Evolutionary conservation across 306 rosid species (phyloP).

Genomic region (Vigna reflexopilosa): DNA sequence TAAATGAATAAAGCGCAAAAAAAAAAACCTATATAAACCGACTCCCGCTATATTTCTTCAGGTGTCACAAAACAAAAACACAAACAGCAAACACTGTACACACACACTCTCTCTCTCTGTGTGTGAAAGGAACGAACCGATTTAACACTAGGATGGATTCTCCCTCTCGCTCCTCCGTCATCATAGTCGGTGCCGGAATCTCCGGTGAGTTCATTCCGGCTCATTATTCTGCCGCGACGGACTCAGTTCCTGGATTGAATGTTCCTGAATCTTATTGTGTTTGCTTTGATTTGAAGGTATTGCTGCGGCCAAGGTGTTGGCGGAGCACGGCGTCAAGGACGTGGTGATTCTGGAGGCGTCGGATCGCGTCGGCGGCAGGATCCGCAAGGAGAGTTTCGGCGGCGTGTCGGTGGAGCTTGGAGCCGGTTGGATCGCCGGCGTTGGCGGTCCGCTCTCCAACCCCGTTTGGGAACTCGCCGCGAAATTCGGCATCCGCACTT

Average conservation of each 20-base stretch:
- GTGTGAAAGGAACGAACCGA: background rate
- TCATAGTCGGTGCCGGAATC: conserved; percentile 89
- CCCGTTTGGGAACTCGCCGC: conserved; percentile 93
- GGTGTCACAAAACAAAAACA: conserved; percentile 38
- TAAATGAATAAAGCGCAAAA: background rate
- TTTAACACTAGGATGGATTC: conserved; percentile 63
- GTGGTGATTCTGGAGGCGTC: conserved; percentile 87
- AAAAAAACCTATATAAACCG: conserved; percentile 62
- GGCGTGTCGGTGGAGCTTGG: conserved; percentile 93
- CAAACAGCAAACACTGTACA: conserved; percentile 1
- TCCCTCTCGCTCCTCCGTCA: conserved; percentile 73
- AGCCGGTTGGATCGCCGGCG: conserved; percentile 99
- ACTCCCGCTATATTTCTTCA: conserved; percentile 72
- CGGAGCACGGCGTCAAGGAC: conserved; percentile 78
- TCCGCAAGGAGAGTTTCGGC: conserved; percentile 79
- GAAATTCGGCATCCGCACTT: conserved; percentile 71
- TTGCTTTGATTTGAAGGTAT: conserved; percentile 56
- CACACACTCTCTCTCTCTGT: background rate
- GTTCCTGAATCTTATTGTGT: conserved; percentile 30
- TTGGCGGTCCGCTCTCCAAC: conserved; percentile 77
- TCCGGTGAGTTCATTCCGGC: conserved; percentile 63
- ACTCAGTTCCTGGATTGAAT: background rate
- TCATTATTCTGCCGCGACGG: conserved; percentile 6
- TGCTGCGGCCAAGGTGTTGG: conserved; percentile 82
- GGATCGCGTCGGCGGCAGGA: conserved; percentile 93